These are phyloP conservation scores for Candida peoriensis DNA, from an alignment of 805 yeast genomes.

Conservation along the genomic window DNA sequence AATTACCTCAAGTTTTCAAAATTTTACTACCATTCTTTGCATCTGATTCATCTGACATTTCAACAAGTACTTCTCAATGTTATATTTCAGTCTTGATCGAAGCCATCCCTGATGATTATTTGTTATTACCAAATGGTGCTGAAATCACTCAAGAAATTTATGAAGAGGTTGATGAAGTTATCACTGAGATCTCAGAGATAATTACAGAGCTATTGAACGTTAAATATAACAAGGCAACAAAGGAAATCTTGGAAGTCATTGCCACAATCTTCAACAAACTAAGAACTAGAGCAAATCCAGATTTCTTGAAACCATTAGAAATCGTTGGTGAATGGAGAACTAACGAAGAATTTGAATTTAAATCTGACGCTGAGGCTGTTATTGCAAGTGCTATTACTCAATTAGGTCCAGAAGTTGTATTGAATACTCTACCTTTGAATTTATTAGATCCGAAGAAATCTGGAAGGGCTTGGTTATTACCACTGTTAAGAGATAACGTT, in stretches of 20 bases:
- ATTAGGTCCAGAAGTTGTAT: conserved; percentile 82
- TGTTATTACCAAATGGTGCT: conserved; percentile 43
- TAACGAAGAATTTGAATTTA: conserved; percentile 59
- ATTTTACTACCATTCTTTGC: conserved; percentile 59
- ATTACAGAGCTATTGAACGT: conserved; percentile 62
- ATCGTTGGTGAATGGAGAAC: conserved; percentile 85
- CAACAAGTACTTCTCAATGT: conserved; percentile 80
- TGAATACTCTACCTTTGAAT: conserved; percentile 73
- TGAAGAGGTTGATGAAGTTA: conserved; percentile 50
- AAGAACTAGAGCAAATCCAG: conserved; percentile 64
- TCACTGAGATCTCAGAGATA: conserved; percentile 47
- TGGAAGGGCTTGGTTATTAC: conserved; percentile 97
- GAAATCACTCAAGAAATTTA: conserved; percentile 42
- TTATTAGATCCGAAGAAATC: conserved; percentile 48
- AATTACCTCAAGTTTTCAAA: conserved; percentile 52
- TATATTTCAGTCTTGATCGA: conserved; percentile 71
- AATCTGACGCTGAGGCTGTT: conserved; percentile 74
- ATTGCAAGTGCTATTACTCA: conserved; percentile 73
- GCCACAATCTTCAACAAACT: conserved; percentile 59
- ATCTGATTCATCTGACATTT: conserved; percentile 60
- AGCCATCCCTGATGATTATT: conserved; percentile 53
- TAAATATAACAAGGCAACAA: conserved; percentile 70
- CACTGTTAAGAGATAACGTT: conserved; percentile 82
- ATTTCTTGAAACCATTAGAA: conserved; percentile 58
- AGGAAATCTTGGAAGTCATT: conserved; percentile 65